Percentiles rank a stretch among this genome's conserved stretches.
Evolutionary conservation across 768 basidiomycete genomes (phyloP).

Genomic region (Hortiboletus campestris): DNA sequence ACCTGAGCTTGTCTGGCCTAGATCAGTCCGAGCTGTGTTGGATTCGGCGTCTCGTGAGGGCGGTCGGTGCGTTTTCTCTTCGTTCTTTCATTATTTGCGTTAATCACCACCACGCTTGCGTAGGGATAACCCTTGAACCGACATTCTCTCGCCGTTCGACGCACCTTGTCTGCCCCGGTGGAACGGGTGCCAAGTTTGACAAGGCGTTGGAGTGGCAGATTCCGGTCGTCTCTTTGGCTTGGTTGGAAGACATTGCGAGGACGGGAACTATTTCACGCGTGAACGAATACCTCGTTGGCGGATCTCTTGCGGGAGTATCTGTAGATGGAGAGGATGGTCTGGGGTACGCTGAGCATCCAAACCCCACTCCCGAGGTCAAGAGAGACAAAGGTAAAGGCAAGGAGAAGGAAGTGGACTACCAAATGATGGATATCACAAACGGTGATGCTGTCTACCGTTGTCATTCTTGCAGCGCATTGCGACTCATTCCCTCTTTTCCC

Average conservation of each 20-base stretch:
- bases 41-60: constrained; percentile 38
- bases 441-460: constrained; percentile 16
- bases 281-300: constrained; percentile 33
- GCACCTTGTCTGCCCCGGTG: constrained; percentile 76
- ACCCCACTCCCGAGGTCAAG: constrained; percentile 4
- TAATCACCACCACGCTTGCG: neutral
- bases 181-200: constrained; percentile 68
- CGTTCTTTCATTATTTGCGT: neutral
- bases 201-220: constrained; percentile 80
- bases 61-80: constrained; percentile 16
- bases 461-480: neutral
- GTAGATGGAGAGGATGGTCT: constrained; percentile 32
- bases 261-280: constrained; percentile 47
- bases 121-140: constrained; percentile 54
- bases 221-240: constrained; percentile 66
- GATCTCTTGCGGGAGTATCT: constrained; percentile 38
- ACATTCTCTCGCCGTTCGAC: constrained; percentile 70
- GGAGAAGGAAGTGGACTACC: constrained; percentile 27
- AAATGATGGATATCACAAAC: constrained; percentile 39
- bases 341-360: neutral
- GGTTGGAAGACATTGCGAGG: constrained; percentile 61
- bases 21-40: constrained; percentile 67
- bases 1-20: constrained; percentile 73
- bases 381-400: constrained; percentile 34
- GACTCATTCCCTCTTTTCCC: neutral